Evolutionary conservation across 441 rosid species (phyloP), one percentile per base, ranked within the genome.

Genomic region (Syzygium malaccense): DNA sequence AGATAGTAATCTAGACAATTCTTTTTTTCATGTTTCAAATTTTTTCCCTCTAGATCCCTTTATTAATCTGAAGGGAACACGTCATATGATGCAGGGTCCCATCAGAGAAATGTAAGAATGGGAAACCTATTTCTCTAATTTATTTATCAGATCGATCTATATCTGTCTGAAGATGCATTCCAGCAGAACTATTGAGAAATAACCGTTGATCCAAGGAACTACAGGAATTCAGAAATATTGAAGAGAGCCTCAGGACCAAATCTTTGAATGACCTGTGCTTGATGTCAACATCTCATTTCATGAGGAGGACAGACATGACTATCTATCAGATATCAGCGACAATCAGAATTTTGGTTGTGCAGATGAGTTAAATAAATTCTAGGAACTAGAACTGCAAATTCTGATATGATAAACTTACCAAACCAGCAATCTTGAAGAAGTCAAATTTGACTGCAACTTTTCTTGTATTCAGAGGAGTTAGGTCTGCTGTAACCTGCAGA

Each of bases 361-460:
- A 37, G 49, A 37, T 37, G 28, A 33, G 12, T 6, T 71, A 37
- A 83, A 49, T 28, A 10, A 83, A 83, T 49, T 83, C 55, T 30
- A 83, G 37, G 56, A 54, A 83, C 86, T 83, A 15, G 23, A 30
- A 83, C 86, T 0, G 23, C 32, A 83, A 19, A 84, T 23, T 41
- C n/a, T 12, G 14, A 75, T 23, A 23, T 25, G 5, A 75, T 12
- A 41, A 45, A 90, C 99, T 91, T 90, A 96, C 99, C 92, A 98
- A 90, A 88, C 98, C 95, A 3, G 90, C 95, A 45, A 96, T 96
- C 90, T 95, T 98, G 92, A 98, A 98, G 86, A 80, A 86, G 89
- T 96, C 96, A 64, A 98, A 96, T 86, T 96, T 92, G 64, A 98
- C 99, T 71, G 98, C 98, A 33, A 95, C 98, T 90, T 95, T 96